Base-by-base conservation (phyloP, 2,329 filamentous ascomycete genomes). In the Pochonia chlamydosporia region DNA sequence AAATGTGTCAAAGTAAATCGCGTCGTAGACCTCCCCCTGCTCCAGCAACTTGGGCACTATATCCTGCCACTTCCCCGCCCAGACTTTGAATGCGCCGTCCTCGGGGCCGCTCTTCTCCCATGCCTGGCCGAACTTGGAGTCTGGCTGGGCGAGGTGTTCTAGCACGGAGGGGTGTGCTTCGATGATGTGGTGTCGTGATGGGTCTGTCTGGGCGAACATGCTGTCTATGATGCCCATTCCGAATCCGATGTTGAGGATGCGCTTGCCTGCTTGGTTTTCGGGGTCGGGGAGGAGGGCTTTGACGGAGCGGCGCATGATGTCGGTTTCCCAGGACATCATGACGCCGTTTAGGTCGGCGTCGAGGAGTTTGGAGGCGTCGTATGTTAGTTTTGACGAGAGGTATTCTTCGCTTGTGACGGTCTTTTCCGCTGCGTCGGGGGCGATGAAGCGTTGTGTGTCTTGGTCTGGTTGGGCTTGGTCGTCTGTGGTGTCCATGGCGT, bases 1-100 rank as follows among this genome's bases (percentile, higher is more conserved):
- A 65, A 97, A 97, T 0, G 93, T 99, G 63, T 99, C 93, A 61
- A 96, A 97, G 72, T 97, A 99, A 56, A 99, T 89, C 24, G 85
- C 88, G 61, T 95, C 88, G 60, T 92, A 91, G 11, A 82, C 70
- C 58, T 85, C 77, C 9, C 85, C 86, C 35, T 81, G 69, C 49
- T 81, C 78, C 1, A 92, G 69, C 7, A 95, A 71, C 43, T 72
- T 70, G 0, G 84, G 85, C 14, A 91, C 72, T 0, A 93, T 69
- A 49, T 93, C 87, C 65, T 95, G 90, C 90, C 90, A 95, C 54
- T 75, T 76, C 3, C 89, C 65, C 18, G 55, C 60, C 61, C 89
- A 81, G 21, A 95, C 78, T 57, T 84, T 81, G 67, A 81, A 84
- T 57, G 87, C 87, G 9, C 85, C 87, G 23, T 80, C 75, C 35